Conservation (phyloP, 768 basidiomycete species). For the Naganishia kalamii region DNA sequence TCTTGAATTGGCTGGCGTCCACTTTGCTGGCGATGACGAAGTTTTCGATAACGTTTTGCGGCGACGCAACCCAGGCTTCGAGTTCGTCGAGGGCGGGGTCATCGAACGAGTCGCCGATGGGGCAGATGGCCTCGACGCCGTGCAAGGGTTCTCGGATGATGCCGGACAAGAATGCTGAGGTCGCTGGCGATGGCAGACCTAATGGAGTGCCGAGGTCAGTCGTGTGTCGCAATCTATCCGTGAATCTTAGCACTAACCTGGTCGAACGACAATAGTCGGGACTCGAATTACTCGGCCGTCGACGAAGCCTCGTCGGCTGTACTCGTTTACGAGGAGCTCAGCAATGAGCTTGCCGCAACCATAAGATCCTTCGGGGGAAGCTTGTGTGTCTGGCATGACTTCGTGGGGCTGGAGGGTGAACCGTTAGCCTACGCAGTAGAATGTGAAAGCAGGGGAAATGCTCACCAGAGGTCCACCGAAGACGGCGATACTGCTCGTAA, state of each 20-base stretch:
- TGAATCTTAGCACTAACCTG: slow-evolving; percentile 25
- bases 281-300: slow-evolving; percentile 59
- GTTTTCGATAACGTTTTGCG: slow-evolving; percentile 43
- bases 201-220: background rate
- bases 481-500: slow-evolving; percentile 58
- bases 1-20: slow-evolving; percentile 37
- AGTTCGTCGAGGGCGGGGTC: slow-evolving; percentile 34
- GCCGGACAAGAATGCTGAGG: slow-evolving; percentile 58
- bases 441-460: background rate
- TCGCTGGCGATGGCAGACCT: slow-evolving; percentile 55
- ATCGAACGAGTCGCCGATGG: slow-evolving; percentile 48
- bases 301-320: slow-evolving; percentile 55
- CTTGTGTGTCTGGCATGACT: slow-evolving; percentile 52
- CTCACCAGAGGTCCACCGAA: slow-evolving; percentile 53
- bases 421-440: background rate
- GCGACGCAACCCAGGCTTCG: slow-evolving; percentile 42
- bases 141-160: slow-evolving; percentile 59
- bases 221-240: background rate
- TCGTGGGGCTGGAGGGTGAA: slow-evolving; percentile 37
- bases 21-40: slow-evolving; percentile 46
- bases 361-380: slow-evolving; percentile 57
- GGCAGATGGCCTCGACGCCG: slow-evolving; percentile 53
- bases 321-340: slow-evolving; percentile 59
- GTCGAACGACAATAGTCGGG: slow-evolving; percentile 58
- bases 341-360: slow-evolving; percentile 57